Percentiles rank a stretch among this genome's conserved stretches.
phyloP scores from a whole-genome alignment of 768 basidiomycete genomes.

The Mycena chlorophos region DNA sequence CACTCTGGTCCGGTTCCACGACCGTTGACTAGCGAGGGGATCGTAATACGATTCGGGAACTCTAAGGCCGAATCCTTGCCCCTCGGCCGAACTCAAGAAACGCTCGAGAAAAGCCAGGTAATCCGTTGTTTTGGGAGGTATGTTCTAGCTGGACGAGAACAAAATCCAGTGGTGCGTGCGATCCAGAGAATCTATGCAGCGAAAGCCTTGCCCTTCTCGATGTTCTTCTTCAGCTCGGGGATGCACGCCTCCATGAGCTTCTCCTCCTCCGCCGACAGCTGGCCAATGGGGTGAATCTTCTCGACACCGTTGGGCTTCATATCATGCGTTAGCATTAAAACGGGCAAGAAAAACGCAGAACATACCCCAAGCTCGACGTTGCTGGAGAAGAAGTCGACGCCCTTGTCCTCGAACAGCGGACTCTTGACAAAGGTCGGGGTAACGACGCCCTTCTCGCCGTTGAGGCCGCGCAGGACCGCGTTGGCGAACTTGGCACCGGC shows the following conservation, averaged over 20 bases:
- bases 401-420: slow-evolving; percentile 79
- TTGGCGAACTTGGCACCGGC: slow-evolving; percentile 91
- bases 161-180: no score
- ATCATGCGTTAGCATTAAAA: slow-evolving; percentile 13
- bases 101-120: no score
- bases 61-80: no score
- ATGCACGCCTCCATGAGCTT: slow-evolving; percentile 83
- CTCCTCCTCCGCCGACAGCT: slow-evolving; percentile 79
- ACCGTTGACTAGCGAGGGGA: no score
- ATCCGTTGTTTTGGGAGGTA: background rate
- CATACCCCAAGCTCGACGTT: slow-evolving; percentile 91
- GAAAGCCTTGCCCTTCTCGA: slow-evolving; percentile 89
- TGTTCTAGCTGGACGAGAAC: background rate
- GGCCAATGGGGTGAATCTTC: slow-evolving; percentile 86
- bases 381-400: slow-evolving; percentile 93
- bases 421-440: slow-evolving; percentile 89
- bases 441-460: slow-evolving; percentile 85
- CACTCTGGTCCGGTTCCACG: no score
- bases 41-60: no score
- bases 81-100: no score
- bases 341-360: slow-evolving; percentile 32
- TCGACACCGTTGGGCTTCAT: slow-evolving; percentile 79
- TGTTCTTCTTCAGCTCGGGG: slow-evolving; percentile 96
- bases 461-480: slow-evolving; percentile 79
- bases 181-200: slow-evolving; percentile 43